Evolutionary conservation across 1,284 basidiomycete genomes (phyloP), one percentile per base, ranked within the genome.

Genomic region (Ceratobasidium sp.): DNA sequence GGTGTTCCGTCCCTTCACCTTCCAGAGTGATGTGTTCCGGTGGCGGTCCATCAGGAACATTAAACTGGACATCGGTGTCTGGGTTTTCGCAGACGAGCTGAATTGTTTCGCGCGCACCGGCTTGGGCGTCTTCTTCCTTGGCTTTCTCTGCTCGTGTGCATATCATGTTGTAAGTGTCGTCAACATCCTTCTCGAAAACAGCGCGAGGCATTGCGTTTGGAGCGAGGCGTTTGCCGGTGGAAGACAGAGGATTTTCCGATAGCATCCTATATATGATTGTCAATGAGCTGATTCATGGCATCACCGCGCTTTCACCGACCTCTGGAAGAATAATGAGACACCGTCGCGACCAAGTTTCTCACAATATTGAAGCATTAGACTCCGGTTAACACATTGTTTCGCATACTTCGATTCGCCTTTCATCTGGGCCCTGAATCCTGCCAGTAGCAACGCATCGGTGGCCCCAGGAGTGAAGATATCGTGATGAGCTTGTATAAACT

Each of bases 21-120:
- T 97, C 95, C 23, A 98, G 85, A 61, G 87, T 83, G 72, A 98
- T 84, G n/a, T n/a, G 64, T 72, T 91, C 93, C 0, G 97, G 95
- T 1, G 97, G 95, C 1, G 96, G 97, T 0, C 97, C 96, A 65
- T 96, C 94, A 1, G 97, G 97, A 1, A 98, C 88, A 79, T 97
- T 95, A 85, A 99, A 99, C 0, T 87, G 83, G 79, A 99, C 97
- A 43, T 80, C 78, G 36, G 85, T 86, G 71, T 86, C 86, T 0
- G 92, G 89, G 78, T 96, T 93, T 79, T 97, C 92, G 1, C 96
- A 89, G 0, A 98, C 93, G 57, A 99, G 91, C 80, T 99, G 97
- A 79, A 99, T 99, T 79, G 96, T 94, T 80, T 99, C 97, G 39
- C 83, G 82, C 53, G 87, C 87, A 10, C 76, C 78, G 12, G 80